Base-by-base conservation (phyloP, 257 asterid species). In the Dorcoceras hygrometricum region DNA sequence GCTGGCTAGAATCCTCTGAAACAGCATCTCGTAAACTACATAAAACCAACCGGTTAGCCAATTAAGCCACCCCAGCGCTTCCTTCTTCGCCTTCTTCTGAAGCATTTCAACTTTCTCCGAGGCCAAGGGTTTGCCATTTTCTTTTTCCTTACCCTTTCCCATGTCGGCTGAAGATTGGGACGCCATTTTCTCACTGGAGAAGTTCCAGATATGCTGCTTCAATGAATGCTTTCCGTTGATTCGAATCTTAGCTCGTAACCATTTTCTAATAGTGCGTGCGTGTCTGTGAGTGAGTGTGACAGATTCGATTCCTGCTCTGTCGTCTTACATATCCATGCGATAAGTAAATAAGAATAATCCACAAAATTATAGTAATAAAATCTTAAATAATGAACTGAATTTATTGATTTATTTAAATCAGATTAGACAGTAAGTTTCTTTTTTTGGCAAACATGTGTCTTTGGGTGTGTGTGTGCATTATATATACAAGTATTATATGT, bases 1-100 rank as follows among this genome's bases (percentile, higher is more conserved):
- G 80, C 96, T 87, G n/a, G 97, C 97, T 50, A 83, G 54, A 54
- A 94, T 94, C 78, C 97, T 81, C 90, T 94, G 97, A 77, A 94
- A 94, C 23, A 94, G 79, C 85, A 90, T 79, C 84, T 94, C 97
- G 79, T 82, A 80, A 5, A 79, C 77, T 66, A 87, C 61, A 57
- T 81, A 83, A 59, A 90, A 76, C 96, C 88, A 87, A 1, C 96
- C 96, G 68, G 83, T 71, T 64, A 90, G 53, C 99, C 99, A 94
- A 62, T 82, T 95, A 70, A 86, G 84, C 97, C 99, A 94, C 43
- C 91, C 90, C 73, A 94, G 80, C 53, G 80, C 88, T 39, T 90
- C 83, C 80, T 86, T 91, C 76, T 77, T 82, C 76, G 24, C 78
- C 78, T 60, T 79, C 60, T 10, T 67, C 55, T 2, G 8, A 8